Evolutionary conservation across 495 filamentous ascomycete genomes (phyloP), one percentile per base, ranked within the genome.

Genomic region (Daldinia bambusicola): DNA sequence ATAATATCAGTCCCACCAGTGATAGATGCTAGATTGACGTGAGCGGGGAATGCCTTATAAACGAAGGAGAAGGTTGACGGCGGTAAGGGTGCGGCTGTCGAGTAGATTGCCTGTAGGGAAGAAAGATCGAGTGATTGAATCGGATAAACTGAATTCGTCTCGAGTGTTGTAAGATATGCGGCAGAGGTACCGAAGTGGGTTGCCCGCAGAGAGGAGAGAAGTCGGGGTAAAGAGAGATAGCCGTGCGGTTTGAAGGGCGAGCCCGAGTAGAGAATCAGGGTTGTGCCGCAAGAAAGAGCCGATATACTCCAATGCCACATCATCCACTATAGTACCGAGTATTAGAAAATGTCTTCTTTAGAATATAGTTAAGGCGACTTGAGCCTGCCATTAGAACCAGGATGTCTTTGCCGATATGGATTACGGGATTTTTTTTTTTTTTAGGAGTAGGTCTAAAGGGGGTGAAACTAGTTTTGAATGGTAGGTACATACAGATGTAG

Each of bases 261-360:
- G 34, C 94, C 94, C 67, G 95, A 91, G 78, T 98, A 98, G 3
- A 97, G 84, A 20, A 97, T 86, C 43, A 97, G 84, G 0, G 92
- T 94, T 6, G 91, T 85, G 61, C 93, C 94, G 59, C 86, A 89
- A 10, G 92, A 90, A 8, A 97, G 86, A 0, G 87, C 92, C 5
- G 92, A 94, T 18, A 97, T 88, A 48, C 93, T 88, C 94, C 94
- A 97, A 77, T 97, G 94, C 91, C 93, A 95, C 94, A 97, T 97
- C 93, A 97, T 95, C 93, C 91, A 95, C 43, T 48, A 13, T 48
- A 48, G 18, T 2, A 10, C 22, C 43, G 9, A 48, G 1, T 12
- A 20, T 48, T 22, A 48, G 6, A 18, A 22, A 13, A 36, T 36
- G 34, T 22, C 9, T 20, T 22, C 14, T 22, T 20, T 22, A 48